These are phyloP conservation scores for Solanum verrucosum DNA, from an alignment of 257 asterid genomes.

Conservation along the genomic window DNA sequence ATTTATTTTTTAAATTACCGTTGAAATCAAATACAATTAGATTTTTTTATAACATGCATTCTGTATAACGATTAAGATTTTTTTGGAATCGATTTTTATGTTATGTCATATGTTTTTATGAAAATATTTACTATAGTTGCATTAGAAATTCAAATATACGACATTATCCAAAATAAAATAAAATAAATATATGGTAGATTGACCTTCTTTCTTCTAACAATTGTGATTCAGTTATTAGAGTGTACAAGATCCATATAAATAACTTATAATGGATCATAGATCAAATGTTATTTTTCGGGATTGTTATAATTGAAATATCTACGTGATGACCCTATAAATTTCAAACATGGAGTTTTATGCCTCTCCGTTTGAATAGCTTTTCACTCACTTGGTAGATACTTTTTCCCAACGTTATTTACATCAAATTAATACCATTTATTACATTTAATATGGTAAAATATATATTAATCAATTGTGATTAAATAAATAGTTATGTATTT, in stretches of 20 bases:
- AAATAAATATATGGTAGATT: no score
- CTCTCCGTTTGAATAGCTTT: background rate
- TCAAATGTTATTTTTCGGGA: background rate
- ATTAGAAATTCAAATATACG: no score
- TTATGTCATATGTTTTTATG: no score
- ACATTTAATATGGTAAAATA: background rate
- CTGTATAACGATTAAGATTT: background rate
- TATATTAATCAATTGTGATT: background rate
- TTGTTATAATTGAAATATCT: background rate
- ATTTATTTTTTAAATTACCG: no score
- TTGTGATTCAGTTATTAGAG: background rate
- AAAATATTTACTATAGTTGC: no score
- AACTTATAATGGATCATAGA: background rate
- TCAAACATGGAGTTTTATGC: background rate
- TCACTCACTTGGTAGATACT: background rate
- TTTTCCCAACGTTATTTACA: rapidly evolving
- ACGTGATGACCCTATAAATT: background rate
- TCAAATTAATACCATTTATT: background rate
- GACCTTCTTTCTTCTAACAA: background rate
- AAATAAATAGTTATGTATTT: background rate
- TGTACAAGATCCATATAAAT: background rate
- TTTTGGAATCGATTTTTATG: background rate
- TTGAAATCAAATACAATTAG: no score
- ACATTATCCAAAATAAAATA: no score
- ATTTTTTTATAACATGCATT: no score